These are phyloP conservation scores for Capsella bursapastoris DNA, from an alignment of 345 rosid species.

Conservation along the genomic window DNA sequence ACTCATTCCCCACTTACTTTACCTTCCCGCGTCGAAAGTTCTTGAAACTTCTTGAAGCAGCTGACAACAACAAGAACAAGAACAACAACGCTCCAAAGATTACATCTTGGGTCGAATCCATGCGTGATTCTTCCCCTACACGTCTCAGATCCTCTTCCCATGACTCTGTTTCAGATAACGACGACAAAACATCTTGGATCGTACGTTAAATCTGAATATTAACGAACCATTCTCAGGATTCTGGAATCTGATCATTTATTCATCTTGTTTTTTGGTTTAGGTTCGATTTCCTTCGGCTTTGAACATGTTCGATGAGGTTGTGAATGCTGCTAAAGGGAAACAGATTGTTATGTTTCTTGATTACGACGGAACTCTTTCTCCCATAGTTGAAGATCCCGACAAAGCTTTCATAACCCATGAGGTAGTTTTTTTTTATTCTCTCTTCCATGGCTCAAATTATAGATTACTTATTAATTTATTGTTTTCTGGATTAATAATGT, in stretches of 20 bases:
- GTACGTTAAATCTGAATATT: constrained; percentile 51
- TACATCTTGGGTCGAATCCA: constrained; percentile 73
- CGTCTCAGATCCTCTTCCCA: constrained; percentile 56
- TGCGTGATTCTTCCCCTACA: constrained; percentile 92
- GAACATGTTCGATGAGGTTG: constrained; percentile 70
- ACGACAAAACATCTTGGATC: constrained; percentile 59
- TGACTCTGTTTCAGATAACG: constrained; percentile 47
- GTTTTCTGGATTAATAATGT: neutral
- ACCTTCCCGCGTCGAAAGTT: constrained; percentile 49
- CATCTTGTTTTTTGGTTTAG: constrained; percentile 39
- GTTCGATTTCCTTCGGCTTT: constrained; percentile 86
- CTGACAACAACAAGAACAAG: constrained; percentile 41
- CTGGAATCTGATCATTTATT: constrained; percentile 8
- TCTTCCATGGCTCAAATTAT: neutral
- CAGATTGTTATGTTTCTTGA: constrained; percentile 93
- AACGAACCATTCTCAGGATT: neutral
- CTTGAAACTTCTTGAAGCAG: constrained; percentile 55
- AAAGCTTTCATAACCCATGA: constrained; percentile 83
- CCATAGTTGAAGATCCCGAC: constrained; percentile 96
- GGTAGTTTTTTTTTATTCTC: constrained; percentile 48
- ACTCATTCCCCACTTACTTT: constrained; percentile 47
- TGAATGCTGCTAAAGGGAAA: constrained; percentile 66
- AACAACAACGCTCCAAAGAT: constrained; percentile 43
- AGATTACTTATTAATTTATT: neutral
- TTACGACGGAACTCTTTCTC: constrained; percentile 96